Evolutionary conservation across 805 yeast species (phyloP).

Genomic region (Kregervanrija pseudodelftensis): DNA sequence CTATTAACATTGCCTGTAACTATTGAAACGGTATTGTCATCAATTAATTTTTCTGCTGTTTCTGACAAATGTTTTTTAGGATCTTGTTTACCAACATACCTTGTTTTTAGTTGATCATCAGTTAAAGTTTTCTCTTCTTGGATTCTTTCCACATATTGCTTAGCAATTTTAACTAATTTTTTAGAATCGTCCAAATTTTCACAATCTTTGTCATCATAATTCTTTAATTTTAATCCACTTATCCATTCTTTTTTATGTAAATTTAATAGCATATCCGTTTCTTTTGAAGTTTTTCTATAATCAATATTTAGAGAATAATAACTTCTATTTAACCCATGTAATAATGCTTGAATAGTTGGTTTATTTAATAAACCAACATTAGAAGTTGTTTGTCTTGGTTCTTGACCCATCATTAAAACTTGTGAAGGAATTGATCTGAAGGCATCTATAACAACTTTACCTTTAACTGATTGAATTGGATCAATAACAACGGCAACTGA

Average conservation of each 20-base stretch:
- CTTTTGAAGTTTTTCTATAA: conserved; percentile 85
- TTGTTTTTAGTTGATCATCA: conserved; percentile 85
- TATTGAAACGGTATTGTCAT: conserved; percentile 82
- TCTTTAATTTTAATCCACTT: conserved; percentile 72
- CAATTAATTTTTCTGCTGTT: conserved; percentile 78
- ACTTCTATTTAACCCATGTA: conserved; percentile 95
- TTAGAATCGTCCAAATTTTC: conserved; percentile 66
- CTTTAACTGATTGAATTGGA: conserved; percentile 97
- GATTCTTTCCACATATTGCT: conserved; percentile 81
- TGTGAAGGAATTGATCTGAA: conserved; percentile 88
- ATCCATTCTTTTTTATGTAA: conserved; percentile 96
- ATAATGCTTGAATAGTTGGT: conserved; percentile 93
- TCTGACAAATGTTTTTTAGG: conserved; percentile 95
- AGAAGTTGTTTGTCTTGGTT: conserved; percentile 95
- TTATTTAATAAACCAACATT: conserved; percentile 92
- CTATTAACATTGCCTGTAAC: conserved; percentile 86
- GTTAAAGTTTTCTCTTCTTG: conserved; percentile 84
- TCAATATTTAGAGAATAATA: conserved; percentile 94
- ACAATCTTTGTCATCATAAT: conserved; percentile 72
- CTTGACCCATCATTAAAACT: conserved; percentile 89
- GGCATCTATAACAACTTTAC: conserved; percentile 98
- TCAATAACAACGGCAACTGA: conserved; percentile 98
- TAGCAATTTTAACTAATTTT: conserved; percentile 82
- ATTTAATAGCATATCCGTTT: conserved; percentile 88
- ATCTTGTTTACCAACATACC: conserved; percentile 97